A percentile compares a stretch with the other conserved stretches of the same genome.
phyloP scores from a whole-genome alignment of 2,329 filamentous ascomycete species.

The Teratosphaeria nubilosa region DNA sequence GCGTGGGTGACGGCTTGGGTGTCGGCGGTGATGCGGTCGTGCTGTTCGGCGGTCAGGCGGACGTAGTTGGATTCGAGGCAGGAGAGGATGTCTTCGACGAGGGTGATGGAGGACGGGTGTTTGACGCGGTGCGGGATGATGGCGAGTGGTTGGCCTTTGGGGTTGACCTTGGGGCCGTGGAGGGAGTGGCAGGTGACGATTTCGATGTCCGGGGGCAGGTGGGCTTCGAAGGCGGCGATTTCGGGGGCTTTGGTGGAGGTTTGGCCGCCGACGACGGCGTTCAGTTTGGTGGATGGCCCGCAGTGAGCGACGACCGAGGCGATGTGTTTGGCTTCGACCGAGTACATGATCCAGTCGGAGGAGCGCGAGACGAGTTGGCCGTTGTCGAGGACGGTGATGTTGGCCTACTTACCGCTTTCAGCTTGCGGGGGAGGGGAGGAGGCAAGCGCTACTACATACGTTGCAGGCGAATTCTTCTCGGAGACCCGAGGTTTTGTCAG shows the following conservation, averaged over 20 bases:
- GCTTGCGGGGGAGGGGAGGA: constrained; percentile 23
- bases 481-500: constrained; percentile 76
- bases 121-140: constrained; percentile 80
- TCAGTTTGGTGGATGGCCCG: constrained; percentile 88
- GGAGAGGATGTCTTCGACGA: constrained; percentile 70
- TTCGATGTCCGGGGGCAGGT: constrained; percentile 79
- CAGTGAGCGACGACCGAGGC: constrained; percentile 77
- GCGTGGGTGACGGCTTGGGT: constrained; percentile 97
- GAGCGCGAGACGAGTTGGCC: constrained; percentile 90
- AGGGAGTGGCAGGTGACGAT: constrained; percentile 95
- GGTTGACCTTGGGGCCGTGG: constrained; percentile 72
- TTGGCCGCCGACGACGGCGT: constrained; percentile 91
- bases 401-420: constrained; percentile 53
- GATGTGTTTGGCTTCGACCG: constrained; percentile 88
- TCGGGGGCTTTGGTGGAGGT: constrained; percentile 98
- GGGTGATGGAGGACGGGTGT: constrained; percentile 60
- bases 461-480: constrained; percentile 71
- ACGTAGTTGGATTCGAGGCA: constrained; percentile 82
- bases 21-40: constrained; percentile 95
- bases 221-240: constrained; percentile 81
- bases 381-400: constrained; percentile 79
- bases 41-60: constrained; percentile 72
- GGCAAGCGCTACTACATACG: constrained; percentile 51
- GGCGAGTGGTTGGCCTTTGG: constrained; percentile 71
- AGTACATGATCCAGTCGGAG: constrained; percentile 99